A percentile compares a stretch with the other conserved stretches of the same genome.
Evolutionary conservation across 441 rosid species (phyloP).

Genomic region (Erodium texanum): DNA sequence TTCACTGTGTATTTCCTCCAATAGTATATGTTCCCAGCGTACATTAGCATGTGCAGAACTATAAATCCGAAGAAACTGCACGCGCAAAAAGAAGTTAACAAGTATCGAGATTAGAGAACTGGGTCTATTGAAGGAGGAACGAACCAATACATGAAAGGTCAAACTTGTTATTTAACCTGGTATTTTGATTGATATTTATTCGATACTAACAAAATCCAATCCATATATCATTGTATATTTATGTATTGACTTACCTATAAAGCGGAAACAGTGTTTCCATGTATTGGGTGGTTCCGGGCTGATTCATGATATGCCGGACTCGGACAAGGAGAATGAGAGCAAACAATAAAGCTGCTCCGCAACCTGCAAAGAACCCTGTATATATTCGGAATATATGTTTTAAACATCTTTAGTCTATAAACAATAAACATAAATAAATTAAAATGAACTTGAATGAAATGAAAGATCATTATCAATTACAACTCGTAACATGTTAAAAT

Average conservation of each 20-base stretch:
- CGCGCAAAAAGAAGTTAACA: too few relatives aligned
- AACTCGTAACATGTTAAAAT: too few relatives aligned
- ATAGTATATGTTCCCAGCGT: conserved; percentile 55
- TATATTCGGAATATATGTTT: not conserved
- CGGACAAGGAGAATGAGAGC: conserved; percentile 43
- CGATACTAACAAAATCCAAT: too few relatives aligned
- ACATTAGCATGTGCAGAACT: conserved; percentile 53
- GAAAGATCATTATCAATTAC: too few relatives aligned
- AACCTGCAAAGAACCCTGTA: conserved; percentile 62
- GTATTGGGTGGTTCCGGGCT: conserved; percentile 30
- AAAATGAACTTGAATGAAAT: too few relatives aligned
- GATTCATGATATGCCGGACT: conserved; percentile 32
- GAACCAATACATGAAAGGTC: too few relatives aligned
- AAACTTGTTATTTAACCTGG: too few relatives aligned
- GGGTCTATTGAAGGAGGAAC: too few relatives aligned
- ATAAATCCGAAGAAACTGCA: conserved; percentile 62
- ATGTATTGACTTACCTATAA: conserved; percentile 34
- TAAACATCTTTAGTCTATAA: too few relatives aligned
- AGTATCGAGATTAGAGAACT: not conserved
- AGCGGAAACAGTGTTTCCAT: conserved; percentile 75
- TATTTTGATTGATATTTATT: too few relatives aligned
- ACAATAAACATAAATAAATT: too few relatives aligned
- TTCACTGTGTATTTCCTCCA: conserved; percentile 69
- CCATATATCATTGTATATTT: too few relatives aligned
- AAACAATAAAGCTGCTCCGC: conserved; percentile 45